phyloP scores from a whole-genome alignment of 345 rosid species.

The Syzygium oleosum region DNA sequence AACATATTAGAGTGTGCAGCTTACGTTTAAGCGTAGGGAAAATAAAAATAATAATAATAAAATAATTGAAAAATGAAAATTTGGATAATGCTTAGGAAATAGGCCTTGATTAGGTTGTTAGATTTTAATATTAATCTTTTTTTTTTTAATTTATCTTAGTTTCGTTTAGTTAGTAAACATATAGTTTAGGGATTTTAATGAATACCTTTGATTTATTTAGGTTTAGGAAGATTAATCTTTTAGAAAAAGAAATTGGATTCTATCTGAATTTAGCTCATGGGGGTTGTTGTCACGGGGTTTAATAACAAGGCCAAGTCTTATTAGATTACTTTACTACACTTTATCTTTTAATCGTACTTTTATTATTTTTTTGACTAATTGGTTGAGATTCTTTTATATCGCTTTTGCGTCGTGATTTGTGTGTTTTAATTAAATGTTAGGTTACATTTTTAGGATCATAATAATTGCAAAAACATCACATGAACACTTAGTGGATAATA shows the following conservation, averaged over 20 bases:
- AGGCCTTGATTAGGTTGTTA: too few species aligned
- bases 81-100: too few species aligned
- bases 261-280: neutral
- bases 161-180: too few species aligned
- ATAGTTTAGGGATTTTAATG: too few species aligned
- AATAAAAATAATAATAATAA: too few species aligned
- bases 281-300: rapidly evolving
- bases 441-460: neutral
- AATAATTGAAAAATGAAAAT: too few species aligned
- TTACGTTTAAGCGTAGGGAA: too few species aligned
- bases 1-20: too few species aligned
- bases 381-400: neutral
- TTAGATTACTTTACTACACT: neutral
- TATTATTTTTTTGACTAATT: neutral
- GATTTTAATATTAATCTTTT: too few species aligned
- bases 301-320: neutral
- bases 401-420: neutral
- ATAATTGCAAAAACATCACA: neutral
- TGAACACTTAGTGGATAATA: neutral
- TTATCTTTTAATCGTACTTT: neutral
- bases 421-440: neutral
- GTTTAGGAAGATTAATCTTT: neutral
- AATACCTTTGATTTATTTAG: neutral
- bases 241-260: neutral
- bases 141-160: too few species aligned